Evolutionary conservation across 2,329 filamentous ascomycete genomes (phyloP).

Genomic region (Venturia aucupariae): DNA sequence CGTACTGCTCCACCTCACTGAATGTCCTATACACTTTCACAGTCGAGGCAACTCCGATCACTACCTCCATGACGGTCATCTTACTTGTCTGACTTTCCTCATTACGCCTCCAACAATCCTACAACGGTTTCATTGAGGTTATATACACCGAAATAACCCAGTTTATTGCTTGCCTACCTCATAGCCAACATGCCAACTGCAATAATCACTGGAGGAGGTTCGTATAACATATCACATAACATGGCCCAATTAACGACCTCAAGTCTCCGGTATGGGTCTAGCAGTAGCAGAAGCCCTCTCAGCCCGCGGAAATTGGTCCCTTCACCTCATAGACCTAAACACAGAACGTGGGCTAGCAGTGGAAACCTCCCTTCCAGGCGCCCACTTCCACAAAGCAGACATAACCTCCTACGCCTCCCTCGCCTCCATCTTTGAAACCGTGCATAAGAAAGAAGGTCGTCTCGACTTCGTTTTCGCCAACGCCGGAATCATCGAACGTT

Average conservation of each 20-base stretch:
- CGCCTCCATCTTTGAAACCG: constrained; percentile 8
- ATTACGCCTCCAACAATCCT: background rate
- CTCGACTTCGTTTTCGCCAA: constrained; percentile 15
- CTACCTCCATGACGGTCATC: too few species aligned
- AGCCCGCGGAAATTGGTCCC: constrained; percentile 18
- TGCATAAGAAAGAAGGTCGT: constrained; percentile 15
- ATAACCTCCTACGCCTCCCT: constrained; percentile 12
- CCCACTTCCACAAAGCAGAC: constrained; percentile 13
- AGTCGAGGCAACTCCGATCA: too few species aligned
- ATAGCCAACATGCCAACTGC: background rate
- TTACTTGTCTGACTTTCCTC: too few species aligned
- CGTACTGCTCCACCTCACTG: background rate
- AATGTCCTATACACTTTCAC: background rate
- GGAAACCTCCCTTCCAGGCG: background rate
- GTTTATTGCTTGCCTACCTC: background rate
- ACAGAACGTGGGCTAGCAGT: constrained; percentile 5
- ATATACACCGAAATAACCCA: too few species aligned
- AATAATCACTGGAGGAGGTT: constrained; percentile 15
- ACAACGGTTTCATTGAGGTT: background rate
- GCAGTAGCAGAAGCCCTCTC: constrained; percentile 20
- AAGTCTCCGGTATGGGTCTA: constrained; percentile 21
- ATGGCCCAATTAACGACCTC: constrained; percentile 1
- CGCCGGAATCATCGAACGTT: constrained; percentile 14
- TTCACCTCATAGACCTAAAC: constrained; percentile 18
- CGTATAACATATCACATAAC: background rate